Conservation (phyloP, 179 eudicot species). For the Spergularia azorica region DNA sequence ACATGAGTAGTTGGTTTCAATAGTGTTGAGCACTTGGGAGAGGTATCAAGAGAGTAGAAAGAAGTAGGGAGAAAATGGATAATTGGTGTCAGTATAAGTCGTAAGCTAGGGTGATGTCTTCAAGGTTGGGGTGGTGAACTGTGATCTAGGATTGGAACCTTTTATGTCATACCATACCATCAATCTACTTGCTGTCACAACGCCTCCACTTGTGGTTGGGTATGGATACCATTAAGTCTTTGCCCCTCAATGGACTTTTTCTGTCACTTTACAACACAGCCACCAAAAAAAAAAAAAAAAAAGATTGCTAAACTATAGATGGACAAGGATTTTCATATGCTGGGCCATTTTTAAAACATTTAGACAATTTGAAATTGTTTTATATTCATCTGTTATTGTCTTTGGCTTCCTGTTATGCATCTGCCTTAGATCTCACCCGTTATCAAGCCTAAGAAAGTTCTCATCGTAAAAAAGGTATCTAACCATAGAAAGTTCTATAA, state of each 20-base stretch:
- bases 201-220: not conserved
- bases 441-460: too few relatives aligned
- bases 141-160: not conserved
- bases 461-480: too few relatives aligned
- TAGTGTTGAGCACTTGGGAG: not conserved
- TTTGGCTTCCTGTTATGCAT: too few relatives aligned
- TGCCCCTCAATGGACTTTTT: not conserved
- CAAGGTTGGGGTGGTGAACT: not conserved
- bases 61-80: not conserved
- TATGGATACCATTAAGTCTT: not conserved
- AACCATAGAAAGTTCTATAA: too few relatives aligned
- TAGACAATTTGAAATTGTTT: too few relatives aligned
- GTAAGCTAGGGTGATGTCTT: constrained; percentile 1
- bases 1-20: not conserved
- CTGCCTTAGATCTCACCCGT: too few relatives aligned
- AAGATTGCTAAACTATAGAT: too few relatives aligned
- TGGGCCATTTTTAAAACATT: too few relatives aligned
- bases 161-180: not conserved
- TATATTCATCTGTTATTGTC: too few relatives aligned
- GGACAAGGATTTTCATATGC: too few relatives aligned
- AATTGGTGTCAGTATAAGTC: not conserved
- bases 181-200: not conserved
- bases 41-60: constrained; percentile 4
- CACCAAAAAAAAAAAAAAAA: too few relatives aligned
- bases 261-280: not conserved